Evolutionary conservation across 352 stramenopile species (phyloP).

Genomic region (Phytophthora tubulina): DNA sequence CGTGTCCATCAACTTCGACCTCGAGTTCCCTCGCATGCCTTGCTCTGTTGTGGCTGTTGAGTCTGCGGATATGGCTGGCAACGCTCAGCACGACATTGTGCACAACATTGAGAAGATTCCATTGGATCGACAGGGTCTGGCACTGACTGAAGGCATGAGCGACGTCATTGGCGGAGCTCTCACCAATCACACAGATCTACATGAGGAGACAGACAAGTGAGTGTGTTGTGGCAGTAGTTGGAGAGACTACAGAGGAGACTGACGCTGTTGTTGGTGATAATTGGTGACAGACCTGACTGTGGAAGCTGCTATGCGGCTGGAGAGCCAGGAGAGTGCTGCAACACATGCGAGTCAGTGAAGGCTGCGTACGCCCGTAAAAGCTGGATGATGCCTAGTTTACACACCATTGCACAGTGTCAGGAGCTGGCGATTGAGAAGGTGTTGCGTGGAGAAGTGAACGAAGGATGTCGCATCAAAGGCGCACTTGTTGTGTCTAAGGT

Average conservation of each 20-base stretch:
- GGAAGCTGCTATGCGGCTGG: slow-evolving; percentile 85
- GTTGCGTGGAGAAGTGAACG: slow-evolving; percentile 73
- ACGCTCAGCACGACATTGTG: slow-evolving; percentile 76
- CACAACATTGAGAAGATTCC: slow-evolving; percentile 86
- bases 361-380: slow-evolving; percentile 69
- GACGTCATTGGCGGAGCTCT: slow-evolving; percentile 76
- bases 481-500: slow-evolving; percentile 84
- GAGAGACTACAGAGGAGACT: background rate
- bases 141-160: slow-evolving; percentile 57
- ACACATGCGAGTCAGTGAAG: slow-evolving; percentile 75
- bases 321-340: slow-evolving; percentile 70
- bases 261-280: slow-evolving; percentile 10
- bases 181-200: slow-evolving; percentile 76
- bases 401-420: slow-evolving; percentile 83
- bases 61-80: slow-evolving; percentile 74
- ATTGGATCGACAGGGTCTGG: slow-evolving; percentile 58
- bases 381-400: slow-evolving; percentile 85
- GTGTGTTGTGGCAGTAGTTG: background rate
- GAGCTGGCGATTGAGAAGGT: slow-evolving; percentile 82
- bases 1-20: slow-evolving; percentile 83
- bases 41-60: slow-evolving; percentile 81
- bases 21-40: slow-evolving; percentile 86
- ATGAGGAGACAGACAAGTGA: slow-evolving; percentile 60
- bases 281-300: slow-evolving; percentile 55
- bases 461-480: slow-evolving; percentile 84